These are phyloP conservation scores for Metroxylon sagu DNA, from an alignment of 176 grass and related monocot genomes.

Conservation along the genomic window DNA sequence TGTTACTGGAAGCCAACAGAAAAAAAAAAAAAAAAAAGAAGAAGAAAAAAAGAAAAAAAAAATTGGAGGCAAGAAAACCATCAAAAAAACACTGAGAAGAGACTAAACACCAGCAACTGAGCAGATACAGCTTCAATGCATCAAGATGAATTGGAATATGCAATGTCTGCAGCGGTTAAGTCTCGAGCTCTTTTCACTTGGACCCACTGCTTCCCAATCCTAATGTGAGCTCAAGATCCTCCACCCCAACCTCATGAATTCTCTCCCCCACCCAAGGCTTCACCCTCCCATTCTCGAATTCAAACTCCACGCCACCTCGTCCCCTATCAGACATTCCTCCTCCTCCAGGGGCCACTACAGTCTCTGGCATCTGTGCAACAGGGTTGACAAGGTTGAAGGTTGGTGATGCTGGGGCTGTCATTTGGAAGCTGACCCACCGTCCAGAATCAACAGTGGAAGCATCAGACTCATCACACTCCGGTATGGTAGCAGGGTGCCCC, in stretches of 20 bases:
- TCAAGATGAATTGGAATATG: background rate
- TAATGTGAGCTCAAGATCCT: constrained; percentile 23
- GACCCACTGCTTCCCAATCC: background rate
- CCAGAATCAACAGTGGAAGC: constrained; percentile 20
- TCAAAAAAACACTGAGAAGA: background rate
- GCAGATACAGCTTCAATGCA: background rate
- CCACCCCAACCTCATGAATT: constrained; percentile 19
- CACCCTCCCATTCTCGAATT: constrained; percentile 10
- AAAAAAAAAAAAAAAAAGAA: background rate
- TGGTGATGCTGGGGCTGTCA: constrained; percentile 12
- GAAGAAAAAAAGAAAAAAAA: background rate
- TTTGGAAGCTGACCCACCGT: constrained; percentile 9
- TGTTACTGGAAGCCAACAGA: background rate
- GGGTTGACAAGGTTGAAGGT: constrained; percentile 26
- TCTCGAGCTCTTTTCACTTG: background rate
- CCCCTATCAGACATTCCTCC: constrained; percentile 7
- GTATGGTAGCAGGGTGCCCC: constrained; percentile 10
- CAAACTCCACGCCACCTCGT: constrained; percentile 12
- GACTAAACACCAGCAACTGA: background rate
- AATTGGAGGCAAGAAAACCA: background rate
- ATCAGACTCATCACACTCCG: constrained; percentile 18
- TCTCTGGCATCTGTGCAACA: background rate
- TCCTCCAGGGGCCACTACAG: background rate
- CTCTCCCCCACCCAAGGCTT: constrained; percentile 25
- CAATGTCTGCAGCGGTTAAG: background rate